Percentiles rank a stretch among this genome's conserved stretches.
Conservation (phyloP, 768 basidiomycete species). For the Candolleomyces aberdarensis region DNA sequence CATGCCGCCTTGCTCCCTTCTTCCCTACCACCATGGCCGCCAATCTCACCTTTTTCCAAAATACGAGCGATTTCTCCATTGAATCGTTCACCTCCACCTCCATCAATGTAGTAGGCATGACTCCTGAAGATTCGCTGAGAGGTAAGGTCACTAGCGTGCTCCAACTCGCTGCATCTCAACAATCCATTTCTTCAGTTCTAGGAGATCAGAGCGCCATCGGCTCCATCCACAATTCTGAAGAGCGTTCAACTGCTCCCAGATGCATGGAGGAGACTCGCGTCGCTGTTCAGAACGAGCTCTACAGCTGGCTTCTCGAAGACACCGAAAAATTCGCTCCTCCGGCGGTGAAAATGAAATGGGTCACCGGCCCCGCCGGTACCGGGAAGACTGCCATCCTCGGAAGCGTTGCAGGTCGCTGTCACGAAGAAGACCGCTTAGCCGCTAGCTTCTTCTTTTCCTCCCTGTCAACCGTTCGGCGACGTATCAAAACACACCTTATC, state of each 20-base stretch:
- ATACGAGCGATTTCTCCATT: no score
- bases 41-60: no score
- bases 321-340: no score
- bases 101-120: no score
- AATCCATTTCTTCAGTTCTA: no score
- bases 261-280: neutral
- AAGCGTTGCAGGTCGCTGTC: neutral
- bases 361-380: neutral
- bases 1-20: no score
- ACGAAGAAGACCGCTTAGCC: neutral
- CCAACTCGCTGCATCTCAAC: no score
- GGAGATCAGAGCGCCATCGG: no score
- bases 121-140: no score
- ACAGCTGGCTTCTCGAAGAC: neutral
- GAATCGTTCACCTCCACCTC: no score
- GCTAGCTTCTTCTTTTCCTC: slow-evolving; percentile 1
- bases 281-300: neutral
- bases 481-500: neutral
- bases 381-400: neutral
- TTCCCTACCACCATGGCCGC: no score
- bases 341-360: neutral
- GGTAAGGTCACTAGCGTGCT: no score
- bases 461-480: neutral
- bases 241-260: neutral
- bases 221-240: neutral